Evolutionary conservation across 2,329 filamentous ascomycete genomes (phyloP).

Genomic region (Cordyceps tenuipes): DNA sequence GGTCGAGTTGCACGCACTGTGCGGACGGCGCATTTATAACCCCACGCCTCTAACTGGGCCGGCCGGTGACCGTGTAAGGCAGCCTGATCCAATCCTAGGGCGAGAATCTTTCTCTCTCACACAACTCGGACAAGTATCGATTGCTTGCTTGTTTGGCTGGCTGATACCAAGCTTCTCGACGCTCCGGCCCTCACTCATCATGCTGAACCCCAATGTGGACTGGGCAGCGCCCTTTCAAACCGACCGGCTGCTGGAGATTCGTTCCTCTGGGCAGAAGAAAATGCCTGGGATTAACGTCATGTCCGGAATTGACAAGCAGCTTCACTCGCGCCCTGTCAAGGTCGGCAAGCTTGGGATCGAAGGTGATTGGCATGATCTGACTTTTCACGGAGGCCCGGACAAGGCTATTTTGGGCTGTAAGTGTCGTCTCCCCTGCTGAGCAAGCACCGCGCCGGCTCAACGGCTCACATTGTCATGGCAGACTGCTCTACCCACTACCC

Average conservation of each 20-base stretch:
- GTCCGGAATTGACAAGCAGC: conserved; percentile 49
- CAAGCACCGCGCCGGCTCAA: background rate
- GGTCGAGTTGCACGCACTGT: background rate
- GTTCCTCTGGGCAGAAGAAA: conserved; percentile 47
- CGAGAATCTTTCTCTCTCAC: background rate
- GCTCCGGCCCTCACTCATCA: background rate
- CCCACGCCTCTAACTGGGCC: background rate
- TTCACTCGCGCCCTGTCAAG: conserved; percentile 34
- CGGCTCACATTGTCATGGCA: conserved; percentile 18
- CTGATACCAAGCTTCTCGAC: background rate
- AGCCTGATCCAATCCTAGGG: background rate
- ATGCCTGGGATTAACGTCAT: conserved; percentile 42
- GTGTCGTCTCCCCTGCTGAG: conserved; percentile 16
- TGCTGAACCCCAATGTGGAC: conserved; percentile 22
- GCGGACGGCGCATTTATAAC: background rate
- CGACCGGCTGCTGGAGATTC: conserved; percentile 48
- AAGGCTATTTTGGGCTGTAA: conserved; percentile 54
- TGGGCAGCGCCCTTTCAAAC: conserved; percentile 33
- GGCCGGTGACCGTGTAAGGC: conserved; percentile 3
- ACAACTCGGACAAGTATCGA: background rate
- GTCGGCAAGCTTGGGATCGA: conserved; percentile 44
- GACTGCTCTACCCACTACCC: conserved; percentile 54
- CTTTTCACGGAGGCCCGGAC: conserved; percentile 53
- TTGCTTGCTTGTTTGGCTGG: background rate
- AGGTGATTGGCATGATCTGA: conserved; percentile 53